Base-by-base conservation (phyloP, 148 eudicot genomes). In the Silene uniflora region DNA sequence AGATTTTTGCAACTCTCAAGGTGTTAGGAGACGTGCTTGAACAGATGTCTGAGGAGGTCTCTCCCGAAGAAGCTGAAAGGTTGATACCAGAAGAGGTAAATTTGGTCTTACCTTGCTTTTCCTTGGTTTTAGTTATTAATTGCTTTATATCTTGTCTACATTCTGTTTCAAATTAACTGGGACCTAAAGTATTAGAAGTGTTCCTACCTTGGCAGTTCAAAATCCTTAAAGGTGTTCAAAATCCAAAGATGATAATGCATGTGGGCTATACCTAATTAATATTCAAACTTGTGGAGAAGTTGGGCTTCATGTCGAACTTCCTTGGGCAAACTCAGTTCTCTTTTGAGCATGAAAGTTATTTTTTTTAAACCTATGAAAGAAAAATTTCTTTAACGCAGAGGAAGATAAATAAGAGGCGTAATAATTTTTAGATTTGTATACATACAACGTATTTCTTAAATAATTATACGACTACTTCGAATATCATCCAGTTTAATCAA, bases 31-130 rank as follows among this genome's bases (percentile, higher is more conserved):
- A 81, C 71, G 97, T 95, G 67, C 81, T 95, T 73, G 97, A 88
- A 84, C 96, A 92, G 82, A 87, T 95, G 87, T 86, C 87, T 25
- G 83, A 83, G 79, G 98, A 95, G 73, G 87, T 90, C 62, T 92
- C 97, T 74, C 91, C 98, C 32, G 97, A 90, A 83, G 97, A 95
- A 73, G 97, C 96, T 70, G 92, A 89, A 44, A 77, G 89, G 76
- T 82, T 92, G 80, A 87, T 95, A 69, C 92, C 99, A 16, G 92
- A 88, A 44, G 97, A 95, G 97, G 99, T 71, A 12, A 71, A 27
- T 73, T 12, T 29, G 56, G 16, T 49, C 16, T 49, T 49, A 4
- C 42, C 55, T 49, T 49, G 55, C 6, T 69, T 32, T 65, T 70
- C 29, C 54, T 10, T 27, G 8, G 14, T 16, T 54, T 42, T 23